Base-by-base conservation (phyloP, 2,329 filamentous ascomycete species). In the Talaromyces verruculosus region DNA sequence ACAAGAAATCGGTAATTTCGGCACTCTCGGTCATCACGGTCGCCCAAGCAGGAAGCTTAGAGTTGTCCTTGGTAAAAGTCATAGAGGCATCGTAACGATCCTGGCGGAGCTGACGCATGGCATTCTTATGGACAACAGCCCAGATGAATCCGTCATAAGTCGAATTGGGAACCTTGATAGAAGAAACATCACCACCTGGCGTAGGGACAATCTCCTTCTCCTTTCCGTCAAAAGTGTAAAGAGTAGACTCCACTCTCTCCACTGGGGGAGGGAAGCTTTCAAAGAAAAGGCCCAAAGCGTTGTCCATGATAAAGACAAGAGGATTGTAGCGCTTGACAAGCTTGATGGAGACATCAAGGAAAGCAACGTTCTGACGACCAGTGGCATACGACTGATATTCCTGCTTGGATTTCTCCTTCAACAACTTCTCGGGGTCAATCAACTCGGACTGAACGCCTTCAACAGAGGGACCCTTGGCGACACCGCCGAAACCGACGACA, bases 21-120 rank as follows among this genome's bases (percentile, higher is more conserved):
- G 93, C 93, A 79, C 89, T 97, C 84, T 99, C 95, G 75, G 89
- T 96, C 95, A 99, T 98, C 75, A 97, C 88, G 13, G 92, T 97
- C 64, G 90, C 84, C 93, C 93, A 99, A 69, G 85, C 81, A 39
- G 95, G 94, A 39, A 99, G 87, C 84, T 96, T 97, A 64, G 90
- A 77, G 80, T 93, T 88, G 74, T 99, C 95, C 85, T 96, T 97
- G 76, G 94, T 97, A 70, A 89, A 88, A 49, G 95, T 97, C 71
- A 99, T 86, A 63, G 92, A 96, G 64, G 97, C 83, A 77, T 99
- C 95, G 81, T 97, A 99, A 72, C 95, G 91, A 69, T 97, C 92
- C 58, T 97, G 91, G 68, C 95, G 90, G 72, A 97, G 86, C 73
- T 87, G 84, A 83, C 91, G 92, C 94, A 99, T 98, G 77, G 86